Conservation (phyloP, 352 stramenopile genomes). For the Phytopythium montanum region DNA sequence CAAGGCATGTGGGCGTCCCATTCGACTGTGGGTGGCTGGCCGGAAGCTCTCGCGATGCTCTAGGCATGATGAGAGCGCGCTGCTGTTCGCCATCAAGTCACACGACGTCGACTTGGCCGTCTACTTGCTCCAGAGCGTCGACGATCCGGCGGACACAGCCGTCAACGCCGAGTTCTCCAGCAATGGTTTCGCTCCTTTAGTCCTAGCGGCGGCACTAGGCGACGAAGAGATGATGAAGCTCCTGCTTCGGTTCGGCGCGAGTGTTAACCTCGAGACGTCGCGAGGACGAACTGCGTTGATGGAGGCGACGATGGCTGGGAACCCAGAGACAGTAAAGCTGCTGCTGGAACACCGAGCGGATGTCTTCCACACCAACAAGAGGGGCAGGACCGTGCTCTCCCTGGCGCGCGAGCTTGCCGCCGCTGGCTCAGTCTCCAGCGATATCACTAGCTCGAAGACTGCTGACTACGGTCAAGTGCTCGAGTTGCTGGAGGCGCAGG, state of each 20-base stretch:
- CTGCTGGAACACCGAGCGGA: constrained; percentile 60
- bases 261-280: constrained; percentile 70
- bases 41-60: constrained; percentile 41
- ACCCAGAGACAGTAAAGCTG: constrained; percentile 43
- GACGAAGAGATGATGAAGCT: constrained; percentile 47
- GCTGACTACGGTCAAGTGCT: constrained; percentile 18
- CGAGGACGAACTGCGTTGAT: constrained; percentile 53
- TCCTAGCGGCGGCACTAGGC: constrained; percentile 39
- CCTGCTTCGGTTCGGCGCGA: constrained; percentile 56
- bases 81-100: constrained; percentile 62
- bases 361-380: constrained; percentile 58
- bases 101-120: constrained; percentile 55
- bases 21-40: constrained; percentile 51
- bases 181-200: constrained; percentile 66
- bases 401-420: constrained; percentile 31
- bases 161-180: constrained; percentile 53
- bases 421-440: neutral
- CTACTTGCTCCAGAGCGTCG: constrained; percentile 58
- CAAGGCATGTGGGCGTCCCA: constrained; percentile 46
- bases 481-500: constrained; percentile 35
- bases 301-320: constrained; percentile 54
- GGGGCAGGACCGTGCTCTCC: constrained; percentile 42
- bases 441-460: neutral
- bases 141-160: constrained; percentile 13
- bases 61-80: constrained; percentile 42